Evolutionary conservation across 495 filamentous ascomycete species (phyloP), one percentile per base, ranked within the genome.

Genomic region (Neurospora sp.): DNA sequence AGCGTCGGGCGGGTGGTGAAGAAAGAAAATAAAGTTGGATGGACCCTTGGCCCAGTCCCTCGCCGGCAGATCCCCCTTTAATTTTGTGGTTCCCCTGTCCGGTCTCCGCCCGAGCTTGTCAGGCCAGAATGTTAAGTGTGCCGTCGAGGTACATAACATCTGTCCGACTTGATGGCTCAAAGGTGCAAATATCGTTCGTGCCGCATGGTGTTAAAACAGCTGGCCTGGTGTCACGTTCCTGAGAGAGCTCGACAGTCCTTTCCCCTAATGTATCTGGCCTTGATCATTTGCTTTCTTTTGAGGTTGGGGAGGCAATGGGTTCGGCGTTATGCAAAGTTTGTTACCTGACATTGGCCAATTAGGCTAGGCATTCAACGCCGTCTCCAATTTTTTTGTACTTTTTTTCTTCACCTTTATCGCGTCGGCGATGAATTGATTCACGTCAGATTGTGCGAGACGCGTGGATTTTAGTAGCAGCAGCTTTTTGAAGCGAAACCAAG

Each of bases 271-370:
- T 16, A 17, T 8, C 53, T 61, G 14, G 14, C 14, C 27, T 35
- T 16, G 1, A 16, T 8, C 27, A 31, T 61, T 8, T 8, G 14
- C 14, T 17, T 61, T 61, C 12, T 16, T 14, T 61, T 8, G 27
- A 31, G 3, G 53, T 27, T 22, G 53, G 3, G 7, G 14, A 35
- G 27, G 12, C 5, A 45, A 31, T 31, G 31, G 20, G 45, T 20
- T 22, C 45, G 45, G 45, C 45, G 20, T 53, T 53, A 20, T 22
- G 4, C n/a, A 22, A 7, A 27, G 20, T 59, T 27, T 35, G 27
- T 35, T 59, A 20, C 44, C 39, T n/a, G 38, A 74, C 70, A 78
- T 75, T 76, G 76, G 73, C 72, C 73, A 74, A 75, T 76, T 70
- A 70, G 53, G 73, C 65, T 70, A 70, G 53, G 73, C 65, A 12